These are phyloP conservation scores for Glycyrrhiza uralensis DNA, from an alignment of 306 rosid genomes.

Conservation along the genomic window DNA sequence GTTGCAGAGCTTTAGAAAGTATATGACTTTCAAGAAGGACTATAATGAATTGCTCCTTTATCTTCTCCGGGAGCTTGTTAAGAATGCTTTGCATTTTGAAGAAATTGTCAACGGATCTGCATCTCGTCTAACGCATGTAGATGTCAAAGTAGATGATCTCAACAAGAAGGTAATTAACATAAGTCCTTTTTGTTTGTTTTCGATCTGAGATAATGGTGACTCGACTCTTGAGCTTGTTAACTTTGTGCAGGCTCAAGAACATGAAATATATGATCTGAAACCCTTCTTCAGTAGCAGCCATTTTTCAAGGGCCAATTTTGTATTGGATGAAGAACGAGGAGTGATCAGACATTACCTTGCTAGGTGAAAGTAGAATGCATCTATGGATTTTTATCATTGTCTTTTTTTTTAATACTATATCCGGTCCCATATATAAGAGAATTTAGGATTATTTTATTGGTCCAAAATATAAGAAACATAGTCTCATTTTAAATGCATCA, in stretches of 20 bases:
- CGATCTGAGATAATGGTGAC: neutral
- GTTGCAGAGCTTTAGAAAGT: conserved; percentile 84
- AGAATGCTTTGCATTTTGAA: conserved; percentile 76
- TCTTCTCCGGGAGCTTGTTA: conserved; percentile 81
- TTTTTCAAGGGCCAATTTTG: conserved; percentile 63
- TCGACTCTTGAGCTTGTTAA: conserved; percentile 16
- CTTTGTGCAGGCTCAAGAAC: conserved; percentile 79
- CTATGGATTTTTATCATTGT: neutral
- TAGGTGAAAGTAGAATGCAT: conserved; percentile 28
- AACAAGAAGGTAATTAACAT: conserved; percentile 52
- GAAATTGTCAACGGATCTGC: conserved; percentile 70
- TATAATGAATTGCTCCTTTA: conserved; percentile 64
- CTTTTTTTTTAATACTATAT: too few relatives aligned
- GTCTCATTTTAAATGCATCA: too few relatives aligned
- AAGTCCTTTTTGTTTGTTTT: neutral
- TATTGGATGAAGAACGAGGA: conserved; percentile 59
- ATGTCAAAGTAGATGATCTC: conserved; percentile 76
- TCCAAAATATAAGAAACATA: too few relatives aligned
- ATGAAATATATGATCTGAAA: conserved; percentile 75
- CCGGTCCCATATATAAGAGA: too few relatives aligned
- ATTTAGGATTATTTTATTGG: too few relatives aligned
- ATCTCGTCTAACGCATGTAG: conserved; percentile 55
- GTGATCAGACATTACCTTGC: conserved; percentile 65
- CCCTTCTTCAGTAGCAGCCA: conserved; percentile 78
- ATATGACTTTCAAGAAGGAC: conserved; percentile 95